A percentile compares a stretch with the other conserved stretches of the same genome.
These are phyloP conservation scores for Hanseniaspora lindneri DNA, from an alignment of 805 yeast species.

Conservation along the genomic window DNA sequence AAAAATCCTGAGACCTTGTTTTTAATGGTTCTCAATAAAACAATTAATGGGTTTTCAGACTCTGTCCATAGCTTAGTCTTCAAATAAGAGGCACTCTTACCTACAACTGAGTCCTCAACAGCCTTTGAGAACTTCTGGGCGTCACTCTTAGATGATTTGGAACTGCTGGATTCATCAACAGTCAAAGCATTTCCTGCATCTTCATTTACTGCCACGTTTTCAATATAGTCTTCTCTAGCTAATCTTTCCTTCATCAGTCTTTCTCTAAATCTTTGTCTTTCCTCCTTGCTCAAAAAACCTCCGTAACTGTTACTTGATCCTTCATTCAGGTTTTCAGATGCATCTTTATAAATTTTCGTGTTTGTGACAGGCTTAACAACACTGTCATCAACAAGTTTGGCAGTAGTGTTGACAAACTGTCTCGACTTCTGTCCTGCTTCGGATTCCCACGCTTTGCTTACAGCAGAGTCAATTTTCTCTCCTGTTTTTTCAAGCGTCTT, in stretches of 20 bases:
- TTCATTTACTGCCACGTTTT: slow-evolving; percentile 39
- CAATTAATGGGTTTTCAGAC: slow-evolving; percentile 81
- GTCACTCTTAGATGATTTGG: slow-evolving; percentile 53
- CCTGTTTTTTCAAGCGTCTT: slow-evolving; percentile 79
- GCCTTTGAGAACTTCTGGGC: slow-evolving; percentile 46
- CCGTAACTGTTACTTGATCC: slow-evolving; percentile 86
- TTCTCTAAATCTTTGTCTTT: slow-evolving; percentile 55
- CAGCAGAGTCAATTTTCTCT: slow-evolving; percentile 82
- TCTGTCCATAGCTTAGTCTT: slow-evolving; percentile 73
- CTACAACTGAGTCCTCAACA: slow-evolving; percentile 49
- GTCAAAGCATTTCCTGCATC: slow-evolving; percentile 75
- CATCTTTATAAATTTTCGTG: slow-evolving; percentile 79
- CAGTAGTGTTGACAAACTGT: slow-evolving; percentile 67
- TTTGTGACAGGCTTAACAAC: slow-evolving; percentile 87
- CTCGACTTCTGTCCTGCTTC: slow-evolving; percentile 85
- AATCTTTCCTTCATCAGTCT: slow-evolving; percentile 54
- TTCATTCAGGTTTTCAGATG: slow-evolving; percentile 78
- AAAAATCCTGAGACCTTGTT: slow-evolving; percentile 68
- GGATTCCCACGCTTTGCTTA: slow-evolving; percentile 90
- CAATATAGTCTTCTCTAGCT: slow-evolving; percentile 13
- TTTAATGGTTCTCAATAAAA: slow-evolving; percentile 63
- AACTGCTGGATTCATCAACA: slow-evolving; percentile 65
- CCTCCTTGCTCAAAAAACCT: slow-evolving; percentile 76
- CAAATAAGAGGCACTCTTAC: slow-evolving; percentile 48
- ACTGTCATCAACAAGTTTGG: slow-evolving; percentile 70